Evolutionary conservation across 208 protist species (phyloP), one percentile per base, ranked within the genome.

Genomic region (Leishmania arabica): DNA sequence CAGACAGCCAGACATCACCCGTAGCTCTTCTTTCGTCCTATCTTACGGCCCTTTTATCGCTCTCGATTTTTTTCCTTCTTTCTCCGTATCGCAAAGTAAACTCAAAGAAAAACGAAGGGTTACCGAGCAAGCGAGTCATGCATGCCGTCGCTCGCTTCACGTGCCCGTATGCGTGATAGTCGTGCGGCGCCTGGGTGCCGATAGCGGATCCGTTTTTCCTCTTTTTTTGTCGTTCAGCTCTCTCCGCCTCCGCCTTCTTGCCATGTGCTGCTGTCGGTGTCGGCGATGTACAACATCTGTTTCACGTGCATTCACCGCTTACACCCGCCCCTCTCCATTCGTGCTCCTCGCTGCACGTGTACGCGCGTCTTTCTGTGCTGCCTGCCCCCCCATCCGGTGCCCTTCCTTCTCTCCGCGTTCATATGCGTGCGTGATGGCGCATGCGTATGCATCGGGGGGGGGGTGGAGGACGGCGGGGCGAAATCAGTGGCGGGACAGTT

Each of bases 281-380:
- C 27, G 58, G 27, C 58, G 58, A 3, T 31, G 58, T 9, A 49
- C 13, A 15, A 31, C 31, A 64, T 31, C 0, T 64, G 58, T 27
- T 1, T 27, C n/a, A 5, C n/a, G 9, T 31, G 7, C 58, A 27
- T 34, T 31, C 58, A 17, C 58, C 58, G 27, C 27, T 64, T 64
- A 9, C 58, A 64, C 58, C n/a, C 11, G 21, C 58, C 21, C n/a
- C n/a, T 64, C 58, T 64, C 58, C 13, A 64, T 70, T 1, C 42
- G 65, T 76, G 74, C 47, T 82, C 64, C 58, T 78, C 34, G 47
- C 19, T 64, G 73, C 77, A 84, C 31, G 47, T 78, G 42, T 45
- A 21, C 34, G n/a, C 45, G 24, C 74, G 68, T 56, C 82, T 56
- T 40, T 27, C 53, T 69, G 11, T 53, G 40, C 40, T n/a, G 17